Conservation (phyloP, 129 eudicot genomes). For the Flaveria robusta region DNA sequence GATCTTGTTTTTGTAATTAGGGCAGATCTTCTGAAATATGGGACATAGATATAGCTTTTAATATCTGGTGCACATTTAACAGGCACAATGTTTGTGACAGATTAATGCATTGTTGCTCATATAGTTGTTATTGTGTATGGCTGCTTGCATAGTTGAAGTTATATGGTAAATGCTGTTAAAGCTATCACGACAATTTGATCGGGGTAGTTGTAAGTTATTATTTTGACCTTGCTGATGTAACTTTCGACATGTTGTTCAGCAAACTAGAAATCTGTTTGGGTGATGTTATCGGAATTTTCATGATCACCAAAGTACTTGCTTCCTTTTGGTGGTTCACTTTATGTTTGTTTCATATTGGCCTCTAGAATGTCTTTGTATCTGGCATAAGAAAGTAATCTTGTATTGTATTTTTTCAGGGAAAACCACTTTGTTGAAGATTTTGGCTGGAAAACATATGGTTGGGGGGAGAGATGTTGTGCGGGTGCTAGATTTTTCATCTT, state of each 20-base stretch:
- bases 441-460: slow-evolving; percentile 99
- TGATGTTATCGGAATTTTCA: neutral
- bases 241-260: neutral
- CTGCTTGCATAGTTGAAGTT: neutral
- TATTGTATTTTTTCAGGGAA: slow-evolving; percentile 52
- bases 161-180: neutral
- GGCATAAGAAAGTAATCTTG: slow-evolving; percentile 11
- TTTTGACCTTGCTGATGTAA: neutral
- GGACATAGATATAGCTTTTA: no score
- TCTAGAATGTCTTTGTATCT: neutral
- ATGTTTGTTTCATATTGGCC: neutral
- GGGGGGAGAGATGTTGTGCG: slow-evolving; percentile 90
- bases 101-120: slow-evolving; percentile 14
- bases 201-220: neutral
- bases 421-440: slow-evolving; percentile 92
- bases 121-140: neutral
- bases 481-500: slow-evolving; percentile 83
- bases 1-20: neutral
- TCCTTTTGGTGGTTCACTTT: neutral
- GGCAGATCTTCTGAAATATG: no score
- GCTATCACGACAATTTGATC: neutral
- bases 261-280: neutral
- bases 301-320: neutral
- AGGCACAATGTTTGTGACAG: neutral
- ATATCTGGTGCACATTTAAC: neutral